phyloP scores from a whole-genome alignment of 805 yeast genomes.

The Candida andamanensis region DNA sequence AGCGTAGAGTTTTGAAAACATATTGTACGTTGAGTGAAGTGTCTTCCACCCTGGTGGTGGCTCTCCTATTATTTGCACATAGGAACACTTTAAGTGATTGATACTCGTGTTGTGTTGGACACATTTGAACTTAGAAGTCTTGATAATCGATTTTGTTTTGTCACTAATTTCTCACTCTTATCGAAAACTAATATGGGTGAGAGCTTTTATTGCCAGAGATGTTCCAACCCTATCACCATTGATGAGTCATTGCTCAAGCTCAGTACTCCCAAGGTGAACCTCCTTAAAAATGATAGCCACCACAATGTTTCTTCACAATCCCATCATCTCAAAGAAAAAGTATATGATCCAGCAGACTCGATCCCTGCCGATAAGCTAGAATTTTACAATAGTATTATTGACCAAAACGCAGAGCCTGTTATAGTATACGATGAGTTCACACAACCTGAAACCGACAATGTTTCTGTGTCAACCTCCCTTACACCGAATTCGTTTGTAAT shows the following conservation, averaged over 20 bases:
- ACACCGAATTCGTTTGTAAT: slow-evolving; percentile 17
- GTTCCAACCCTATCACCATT: slow-evolving; percentile 52
- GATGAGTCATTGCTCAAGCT: slow-evolving; percentile 52
- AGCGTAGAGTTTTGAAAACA: no score
- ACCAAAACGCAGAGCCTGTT: slow-evolving; percentile 17
- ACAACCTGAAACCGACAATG: slow-evolving; percentile 28
- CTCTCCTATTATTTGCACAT: no score
- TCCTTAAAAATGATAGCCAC: slow-evolving; percentile 37
- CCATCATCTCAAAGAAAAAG: slow-evolving; percentile 6
- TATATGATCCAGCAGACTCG: slow-evolving; percentile 24
- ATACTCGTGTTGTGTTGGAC: no score
- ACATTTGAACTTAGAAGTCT: no score
- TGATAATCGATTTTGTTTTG: no score
- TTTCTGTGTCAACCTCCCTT: slow-evolving; percentile 12
- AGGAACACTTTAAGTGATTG: no score
- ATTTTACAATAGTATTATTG: slow-evolving; percentile 26
- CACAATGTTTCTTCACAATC: neutral
- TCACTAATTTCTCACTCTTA: no score
- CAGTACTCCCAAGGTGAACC: slow-evolving; percentile 50
- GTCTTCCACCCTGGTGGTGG: no score
- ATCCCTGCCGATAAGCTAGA: slow-evolving; percentile 37
- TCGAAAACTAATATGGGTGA: slow-evolving; percentile 1
- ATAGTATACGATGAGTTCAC: slow-evolving; percentile 21
- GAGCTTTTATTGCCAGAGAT: slow-evolving; percentile 49
- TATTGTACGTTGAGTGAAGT: no score